Percentiles rank a stretch among this genome's conserved stretches.
These are phyloP conservation scores for Phaeoacremonium minimum DNA, from an alignment of 2,329 filamentous ascomycete genomes.

Conservation along the genomic window DNA sequence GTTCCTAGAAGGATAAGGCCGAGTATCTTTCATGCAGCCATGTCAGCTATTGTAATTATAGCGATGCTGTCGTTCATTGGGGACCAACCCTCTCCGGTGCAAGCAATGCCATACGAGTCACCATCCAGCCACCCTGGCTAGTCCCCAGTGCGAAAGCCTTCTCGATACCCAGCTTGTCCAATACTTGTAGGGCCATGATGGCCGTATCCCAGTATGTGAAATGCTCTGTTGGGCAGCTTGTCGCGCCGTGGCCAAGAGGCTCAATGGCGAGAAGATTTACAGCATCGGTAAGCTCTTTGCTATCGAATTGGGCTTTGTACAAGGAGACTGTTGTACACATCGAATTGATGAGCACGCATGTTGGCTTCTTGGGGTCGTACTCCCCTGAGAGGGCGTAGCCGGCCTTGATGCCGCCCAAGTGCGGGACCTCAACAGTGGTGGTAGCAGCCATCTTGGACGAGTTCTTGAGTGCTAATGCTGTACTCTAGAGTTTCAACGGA, in stretches of 20 bases:
- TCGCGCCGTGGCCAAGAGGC: constrained; percentile 47
- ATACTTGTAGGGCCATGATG: constrained; percentile 49
- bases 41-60: too few species aligned
- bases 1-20: constrained; percentile 45
- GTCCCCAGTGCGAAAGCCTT: constrained; percentile 47
- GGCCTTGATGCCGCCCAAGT: constrained; percentile 40
- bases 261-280: constrained; percentile 49
- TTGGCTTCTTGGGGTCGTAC: constrained; percentile 46
- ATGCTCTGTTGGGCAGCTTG: constrained; percentile 34
- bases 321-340: constrained; percentile 44
- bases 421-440: constrained; percentile 38
- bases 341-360: constrained; percentile 46
- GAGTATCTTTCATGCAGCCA: constrained; percentile 36
- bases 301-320: constrained; percentile 38
- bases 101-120: constrained; percentile 44
- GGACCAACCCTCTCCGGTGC: constrained; percentile 38
- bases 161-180: constrained; percentile 42
- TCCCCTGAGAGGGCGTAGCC: constrained; percentile 27
- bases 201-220: constrained; percentile 55
- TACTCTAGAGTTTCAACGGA: too few species aligned
- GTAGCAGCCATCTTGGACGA: constrained; percentile 31
- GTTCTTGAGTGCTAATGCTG: too few species aligned
- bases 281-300: constrained; percentile 29
- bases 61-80: too few species aligned
- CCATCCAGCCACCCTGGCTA: constrained; percentile 49